phyloP scores from a whole-genome alignment of 1,284 basidiomycete species.

The Pseudozyma tsukubaensis region DNA sequence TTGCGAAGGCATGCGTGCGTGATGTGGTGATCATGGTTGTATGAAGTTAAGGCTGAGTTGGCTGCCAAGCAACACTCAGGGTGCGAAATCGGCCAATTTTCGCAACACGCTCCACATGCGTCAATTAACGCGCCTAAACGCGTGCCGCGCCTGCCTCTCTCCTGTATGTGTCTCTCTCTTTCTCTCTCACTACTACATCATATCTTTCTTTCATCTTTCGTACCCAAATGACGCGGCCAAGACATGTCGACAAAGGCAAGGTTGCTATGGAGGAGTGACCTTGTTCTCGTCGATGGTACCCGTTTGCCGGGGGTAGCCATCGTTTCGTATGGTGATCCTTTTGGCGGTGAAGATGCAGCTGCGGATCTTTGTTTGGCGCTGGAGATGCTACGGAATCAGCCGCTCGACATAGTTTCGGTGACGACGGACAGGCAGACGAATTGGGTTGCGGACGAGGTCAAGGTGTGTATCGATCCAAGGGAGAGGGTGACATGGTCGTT shows the following conservation, averaged over 20 bases:
- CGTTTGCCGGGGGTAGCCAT: slow-evolving; percentile 59
- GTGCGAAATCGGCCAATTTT: too few species aligned
- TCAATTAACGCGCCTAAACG: too few species aligned
- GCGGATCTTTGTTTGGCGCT: slow-evolving; percentile 64
- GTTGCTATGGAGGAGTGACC: slow-evolving; percentile 60
- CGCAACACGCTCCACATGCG: too few species aligned
- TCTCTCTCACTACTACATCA: too few species aligned
- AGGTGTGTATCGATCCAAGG: slow-evolving; percentile 51
- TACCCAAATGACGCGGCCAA: not conserved
- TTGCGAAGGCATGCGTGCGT: slow-evolving; percentile 3
- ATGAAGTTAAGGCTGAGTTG: not conserved
- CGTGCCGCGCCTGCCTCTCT: too few species aligned
- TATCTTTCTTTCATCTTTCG: not conserved
- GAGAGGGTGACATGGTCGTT: slow-evolving; percentile 50
- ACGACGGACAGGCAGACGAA: slow-evolving; percentile 14
- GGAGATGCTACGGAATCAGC: slow-evolving; percentile 65
- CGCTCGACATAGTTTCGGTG: slow-evolving; percentile 42
- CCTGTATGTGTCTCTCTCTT: too few species aligned
- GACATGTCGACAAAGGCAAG: slow-evolving; percentile 41
- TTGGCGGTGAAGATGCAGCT: slow-evolving; percentile 25
- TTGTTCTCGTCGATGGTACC: slow-evolving; percentile 62
- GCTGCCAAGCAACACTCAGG: too few species aligned
- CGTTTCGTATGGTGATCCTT: slow-evolving; percentile 59
- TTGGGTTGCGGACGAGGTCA: slow-evolving; percentile 45
- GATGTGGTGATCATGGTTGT: not conserved